Percentiles rank a stretch among this genome's conserved stretches.
phyloP scores from a whole-genome alignment of 306 rosid genomes.

The Albizia julibrissin region DNA sequence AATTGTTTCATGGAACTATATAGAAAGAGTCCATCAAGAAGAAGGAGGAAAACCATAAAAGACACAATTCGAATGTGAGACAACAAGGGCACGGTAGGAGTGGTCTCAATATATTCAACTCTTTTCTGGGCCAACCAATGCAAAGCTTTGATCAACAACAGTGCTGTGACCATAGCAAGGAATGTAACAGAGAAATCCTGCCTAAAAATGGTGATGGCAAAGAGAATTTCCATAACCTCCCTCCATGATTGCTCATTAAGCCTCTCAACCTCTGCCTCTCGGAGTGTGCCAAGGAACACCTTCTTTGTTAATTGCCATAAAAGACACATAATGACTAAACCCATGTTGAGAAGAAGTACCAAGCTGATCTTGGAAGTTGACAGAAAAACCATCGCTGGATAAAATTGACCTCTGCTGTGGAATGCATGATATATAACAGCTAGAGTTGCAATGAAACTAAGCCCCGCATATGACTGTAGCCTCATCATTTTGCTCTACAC shows the following conservation, averaged over 20 bases:
- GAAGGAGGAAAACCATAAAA: slow-evolving; percentile 87
- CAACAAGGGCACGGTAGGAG: slow-evolving; percentile 76
- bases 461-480: slow-evolving; percentile 87
- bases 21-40: slow-evolving; percentile 73
- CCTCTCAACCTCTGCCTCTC: slow-evolving; percentile 99
- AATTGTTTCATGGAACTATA: slow-evolving; percentile 66
- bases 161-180: slow-evolving; percentile 87
- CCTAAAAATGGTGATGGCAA: slow-evolving; percentile 93
- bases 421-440: slow-evolving; percentile 91
- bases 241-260: slow-evolving; percentile 98
- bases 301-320: slow-evolving; percentile 87
- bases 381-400: slow-evolving; percentile 93
- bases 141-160: slow-evolving; percentile 84
- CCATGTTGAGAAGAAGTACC: slow-evolving; percentile 97
- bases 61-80: slow-evolving; percentile 93
- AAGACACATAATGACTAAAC: slow-evolving; percentile 83
- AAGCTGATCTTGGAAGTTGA: slow-evolving; percentile 96
- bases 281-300: slow-evolving; percentile 82
- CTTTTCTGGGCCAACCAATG: slow-evolving; percentile 99
- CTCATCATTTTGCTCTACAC: slow-evolving; percentile 66
- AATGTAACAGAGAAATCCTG: slow-evolving; percentile 95
- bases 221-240: slow-evolving; percentile 97
- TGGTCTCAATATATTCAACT: slow-evolving; percentile 96
- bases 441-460: slow-evolving; percentile 82
- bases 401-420: slow-evolving; percentile 93